Evolutionary conservation across 305 asterid species (phyloP).

Genomic region (Fraxinus nigra): DNA sequence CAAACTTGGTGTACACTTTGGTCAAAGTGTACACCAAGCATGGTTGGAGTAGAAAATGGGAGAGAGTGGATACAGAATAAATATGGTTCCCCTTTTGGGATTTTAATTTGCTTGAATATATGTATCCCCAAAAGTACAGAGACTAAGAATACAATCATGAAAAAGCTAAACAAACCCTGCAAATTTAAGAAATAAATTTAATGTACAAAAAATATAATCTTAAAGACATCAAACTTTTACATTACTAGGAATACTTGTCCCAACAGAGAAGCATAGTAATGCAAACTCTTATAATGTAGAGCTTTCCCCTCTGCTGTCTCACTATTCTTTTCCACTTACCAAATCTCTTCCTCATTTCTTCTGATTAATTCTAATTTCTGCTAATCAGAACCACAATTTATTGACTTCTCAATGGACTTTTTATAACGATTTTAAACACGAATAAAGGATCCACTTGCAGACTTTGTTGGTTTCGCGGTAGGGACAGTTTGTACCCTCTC

Average conservation of each 20-base stretch:
- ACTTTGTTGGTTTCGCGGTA: conserved; percentile 26
- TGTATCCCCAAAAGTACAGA: background rate
- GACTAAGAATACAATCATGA: background rate
- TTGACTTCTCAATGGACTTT: background rate
- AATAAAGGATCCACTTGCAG: background rate
- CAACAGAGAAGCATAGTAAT: conserved; percentile 62
- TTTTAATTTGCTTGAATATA: background rate
- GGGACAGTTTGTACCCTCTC: conserved; percentile 63
- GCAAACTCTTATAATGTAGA: conserved; percentile 68
- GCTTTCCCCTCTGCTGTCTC: conserved; percentile 64
- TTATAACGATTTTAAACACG: background rate
- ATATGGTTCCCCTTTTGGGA: background rate
- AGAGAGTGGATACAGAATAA: background rate
- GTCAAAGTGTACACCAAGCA: no score
- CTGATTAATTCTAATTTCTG: background rate
- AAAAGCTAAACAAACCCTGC: background rate
- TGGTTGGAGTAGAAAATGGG: background rate
- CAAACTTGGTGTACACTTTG: no score
- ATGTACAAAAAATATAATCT: background rate
- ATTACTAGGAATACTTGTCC: conserved; percentile 38
- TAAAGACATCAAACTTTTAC: background rate
- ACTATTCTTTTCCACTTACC: conserved; percentile 58
- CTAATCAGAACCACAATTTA: conserved; percentile 3
- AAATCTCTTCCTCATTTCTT: conserved; percentile 45
- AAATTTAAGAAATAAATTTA: background rate